Evolutionary conservation across 1,284 basidiomycete species (phyloP), one percentile per base, ranked within the genome.

Genomic region (Volvariella volvacea): DNA sequence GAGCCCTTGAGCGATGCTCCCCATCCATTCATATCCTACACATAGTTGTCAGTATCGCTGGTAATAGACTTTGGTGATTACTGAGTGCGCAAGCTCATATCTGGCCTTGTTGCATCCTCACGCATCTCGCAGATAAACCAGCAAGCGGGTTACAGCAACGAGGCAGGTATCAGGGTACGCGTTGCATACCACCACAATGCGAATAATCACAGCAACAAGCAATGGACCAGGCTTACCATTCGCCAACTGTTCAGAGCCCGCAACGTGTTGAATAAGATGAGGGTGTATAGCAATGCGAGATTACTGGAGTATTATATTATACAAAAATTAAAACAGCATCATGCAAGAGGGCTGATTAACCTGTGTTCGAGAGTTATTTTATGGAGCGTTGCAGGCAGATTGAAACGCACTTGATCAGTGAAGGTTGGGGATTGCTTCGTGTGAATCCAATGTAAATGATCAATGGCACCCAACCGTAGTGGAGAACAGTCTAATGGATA

Each of bases 391-490:
- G 25, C 6, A 6, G 6, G 12, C 25, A 28, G 12, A 12, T 6
- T n/a, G 28, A 19, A 22, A 76, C 87, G 55, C 50, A 92, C 91
- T 92, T 93, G 68, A 94, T 93, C 55, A 94, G 70, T 36, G 90
- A 91, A n/a, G 91, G 91, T 58, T 92, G 90, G 28, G 91, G 91
- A 58, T 84, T 88, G 59, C 88, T 91, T 57, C 84, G 74, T 45
- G 84, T 88, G 71, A 89, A 94, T 25, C 92, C 92, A 58, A 94
- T 76, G 65, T 91, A 95, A 56, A 96, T 93, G 59, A 96, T 89
- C 59, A 92, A 71, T 31, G 92, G 92, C 58, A 96, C 89, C 91
- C 92, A 96, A 52, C 83, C 85, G 58, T 92, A 92, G 65, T 94
- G 91, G 48, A 94, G 63, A 55, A 90, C 75, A 49, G 87, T 90